Base-by-base conservation (phyloP, 2,329 filamentous ascomycete species). In the Lasiodiplodia citricola region DNA sequence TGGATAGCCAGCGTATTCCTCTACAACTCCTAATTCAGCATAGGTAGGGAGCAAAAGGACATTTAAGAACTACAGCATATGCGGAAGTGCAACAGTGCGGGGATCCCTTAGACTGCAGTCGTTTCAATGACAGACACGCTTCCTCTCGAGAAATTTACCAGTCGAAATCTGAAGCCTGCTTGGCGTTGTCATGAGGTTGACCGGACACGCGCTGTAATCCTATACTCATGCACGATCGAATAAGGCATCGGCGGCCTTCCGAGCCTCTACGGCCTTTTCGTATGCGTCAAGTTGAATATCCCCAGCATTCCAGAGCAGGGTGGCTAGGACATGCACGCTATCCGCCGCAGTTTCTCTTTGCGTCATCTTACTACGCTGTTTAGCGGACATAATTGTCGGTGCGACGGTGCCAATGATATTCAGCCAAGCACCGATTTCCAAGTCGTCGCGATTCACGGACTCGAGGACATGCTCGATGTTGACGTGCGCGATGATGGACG, bases 391-490 rank as follows among this genome's bases (percentile, higher is more conserved):
- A 2, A 47, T 47, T 50, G 60, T 31, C 21, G 35, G 35, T 21
- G 47, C 52, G 6, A 55, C 83, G 77, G 96, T 96, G 6, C 94
- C 95, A 72, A 97, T 87, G 3, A 97, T 86, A 77, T 97, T 97
- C 62, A 97, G 80, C 94, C 94, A 97, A 70, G 91, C 86, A n/a
- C 95, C 95, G 31, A 91, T 82, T 63, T 89, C 85, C 65, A 91
- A 86, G 63, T 92, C 85, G 68, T 90, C 86, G 25, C 85, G 80
- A 23, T 87, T 87, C 69, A 96, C 80, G 11, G 82, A 85, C 74
- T 90, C 86, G 5, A 97, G 85, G 2, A 96, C 79, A 71, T 94
- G 87, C 65, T 87, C 86, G 69, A 96, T 85, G 74, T 96, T 88
- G 44, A 97, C 92, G 47, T 83, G 76, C 1, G 88, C 90, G 60